Evolutionary conservation across 140 eudicot genomes (phyloP), one percentile per base, ranked within the genome.

Genomic region (Ambrosia hybrid): DNA sequence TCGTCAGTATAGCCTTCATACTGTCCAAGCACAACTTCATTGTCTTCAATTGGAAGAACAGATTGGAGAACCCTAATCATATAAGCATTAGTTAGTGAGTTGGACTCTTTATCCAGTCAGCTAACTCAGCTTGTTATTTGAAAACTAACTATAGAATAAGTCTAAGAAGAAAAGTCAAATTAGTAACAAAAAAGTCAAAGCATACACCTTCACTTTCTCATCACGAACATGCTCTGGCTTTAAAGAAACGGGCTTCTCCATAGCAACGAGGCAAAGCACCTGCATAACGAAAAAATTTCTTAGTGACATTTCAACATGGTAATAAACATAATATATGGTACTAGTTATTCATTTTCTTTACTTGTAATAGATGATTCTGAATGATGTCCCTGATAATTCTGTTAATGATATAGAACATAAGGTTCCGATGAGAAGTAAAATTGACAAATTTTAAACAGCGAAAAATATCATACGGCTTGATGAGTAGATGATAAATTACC

Each of bases 371-470:
- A 85, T 95, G 99, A 73, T 95, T 95, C 74, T 95, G 99, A 70
- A 95, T 95, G 71, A 95, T 95, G 85, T 95, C 99, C 67, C 99
- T 96, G 70, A 95, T 91, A 9, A 95, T 95, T 82, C 99, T 95
- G 97, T 80, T 71, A 62, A 66, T 33, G 30, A 37, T 39, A 38
- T 76, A 51, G 53, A 78, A 57, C 58, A 52, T 4, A 61, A 38
- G 4, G 65, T 13, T 41, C 30, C 30, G 13, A 59, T 48, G 6
- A 9, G 46, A 51, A 26, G 16, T 41, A 41, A 41, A 4, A 41
- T 21, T 21, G 30, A 21, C 30, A 21, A 21, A n/a, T 21, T 21
- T 21, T 21, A 21, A 21, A 21, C 30, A 1, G 30, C 30, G 30
- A 21, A 21, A 21, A 21, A 21, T 21, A 21, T 21, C 30, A 21